Evolutionary conservation across 208 protist genomes (phyloP), one percentile per base, ranked within the genome.

Genomic region (Trypanosoma brucei): DNA sequence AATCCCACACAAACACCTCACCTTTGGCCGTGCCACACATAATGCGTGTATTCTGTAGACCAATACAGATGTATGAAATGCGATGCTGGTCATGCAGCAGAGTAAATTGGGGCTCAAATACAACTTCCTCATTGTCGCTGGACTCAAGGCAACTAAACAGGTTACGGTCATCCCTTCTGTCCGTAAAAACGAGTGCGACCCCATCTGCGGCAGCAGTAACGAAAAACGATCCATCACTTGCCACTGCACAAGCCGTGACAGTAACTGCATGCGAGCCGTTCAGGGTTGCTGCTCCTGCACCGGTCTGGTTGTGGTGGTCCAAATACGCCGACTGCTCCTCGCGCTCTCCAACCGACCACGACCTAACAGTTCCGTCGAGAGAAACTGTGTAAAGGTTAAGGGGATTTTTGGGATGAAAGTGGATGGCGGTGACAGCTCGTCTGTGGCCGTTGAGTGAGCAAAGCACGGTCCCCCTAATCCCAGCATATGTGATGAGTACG

Each of bases 141-240:
- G 14, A 9, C 31, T 58, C 8, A 58, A 13, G 31, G 2, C 7
- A 31, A 13, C 8, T 22, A 22, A 22, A 22, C 22, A 22, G 22
- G 22, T 0, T 22, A 22, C 22, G 22, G 22, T 22, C 22, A 22
- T 22, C 22, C 22, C 22, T 22, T 22, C 22, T 22, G 22, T 22
- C 31, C n/a, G 52, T 57, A 54, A 88, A 94, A 14, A 92, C 82
- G 36, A 88, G 62, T 4, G 83, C 85, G 0, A 59, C 61, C 9
- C 88, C 88, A 34, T 88, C 81, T 0, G 71, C 76, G 14, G 71
- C 76, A 31, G 73, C 84, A 2, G 88, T 87, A 8, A 94, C 81
- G 56, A 88, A 78, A 45, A 71, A 74, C 33, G 38, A 65, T 3
- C 81, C 83, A 45, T 88, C 77, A 0, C 39, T 14, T 3, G 88